A percentile compares a stretch with the other conserved stretches of the same genome.
phyloP scores from a whole-genome alignment of 2,329 filamentous ascomycete genomes.

The Celoporthe dispersa region DNA sequence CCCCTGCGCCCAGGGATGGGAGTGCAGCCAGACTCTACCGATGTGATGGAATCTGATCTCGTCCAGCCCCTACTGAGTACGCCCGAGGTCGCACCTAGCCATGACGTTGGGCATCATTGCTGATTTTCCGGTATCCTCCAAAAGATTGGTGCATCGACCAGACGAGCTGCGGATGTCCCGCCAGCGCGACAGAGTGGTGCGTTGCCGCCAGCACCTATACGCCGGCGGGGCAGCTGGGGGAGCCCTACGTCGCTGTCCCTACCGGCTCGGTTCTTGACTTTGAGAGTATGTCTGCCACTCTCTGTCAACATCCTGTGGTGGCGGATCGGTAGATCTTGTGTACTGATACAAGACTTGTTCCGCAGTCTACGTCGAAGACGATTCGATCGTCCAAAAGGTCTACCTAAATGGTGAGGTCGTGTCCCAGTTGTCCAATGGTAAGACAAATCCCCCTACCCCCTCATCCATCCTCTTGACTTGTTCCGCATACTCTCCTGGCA shows the following conservation, averaged over 20 bases:
- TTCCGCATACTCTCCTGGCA: too few relatives aligned
- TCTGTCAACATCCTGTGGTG: background rate
- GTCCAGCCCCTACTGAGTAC: too few relatives aligned
- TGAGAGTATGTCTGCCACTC: background rate
- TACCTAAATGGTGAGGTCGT: constrained; percentile 25
- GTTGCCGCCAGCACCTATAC: constrained; percentile 29
- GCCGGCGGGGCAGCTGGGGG: constrained; percentile 18
- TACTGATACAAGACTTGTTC: background rate
- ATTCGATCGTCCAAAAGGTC: constrained; percentile 24
- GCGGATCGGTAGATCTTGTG: too few relatives aligned
- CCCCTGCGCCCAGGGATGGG: too few relatives aligned
- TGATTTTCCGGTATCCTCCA: background rate
- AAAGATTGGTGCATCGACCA: constrained; percentile 25
- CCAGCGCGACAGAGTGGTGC: too few relatives aligned
- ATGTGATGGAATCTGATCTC: too few relatives aligned
- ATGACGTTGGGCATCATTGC: background rate
- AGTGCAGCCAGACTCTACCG: too few relatives aligned
- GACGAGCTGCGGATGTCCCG: constrained; percentile 23
- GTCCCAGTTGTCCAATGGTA: constrained; percentile 24
- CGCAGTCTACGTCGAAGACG: constrained; percentile 14
- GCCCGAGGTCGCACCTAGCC: too few relatives aligned
- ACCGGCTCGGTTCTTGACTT: constrained; percentile 22
- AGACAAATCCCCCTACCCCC: background rate
- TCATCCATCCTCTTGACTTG: too few relatives aligned
- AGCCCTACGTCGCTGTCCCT: constrained; percentile 21